Evolutionary conservation across 2,329 filamentous ascomycete genomes (phyloP), one percentile per base, ranked within the genome.

Genomic region (Bertia moriformis): DNA sequence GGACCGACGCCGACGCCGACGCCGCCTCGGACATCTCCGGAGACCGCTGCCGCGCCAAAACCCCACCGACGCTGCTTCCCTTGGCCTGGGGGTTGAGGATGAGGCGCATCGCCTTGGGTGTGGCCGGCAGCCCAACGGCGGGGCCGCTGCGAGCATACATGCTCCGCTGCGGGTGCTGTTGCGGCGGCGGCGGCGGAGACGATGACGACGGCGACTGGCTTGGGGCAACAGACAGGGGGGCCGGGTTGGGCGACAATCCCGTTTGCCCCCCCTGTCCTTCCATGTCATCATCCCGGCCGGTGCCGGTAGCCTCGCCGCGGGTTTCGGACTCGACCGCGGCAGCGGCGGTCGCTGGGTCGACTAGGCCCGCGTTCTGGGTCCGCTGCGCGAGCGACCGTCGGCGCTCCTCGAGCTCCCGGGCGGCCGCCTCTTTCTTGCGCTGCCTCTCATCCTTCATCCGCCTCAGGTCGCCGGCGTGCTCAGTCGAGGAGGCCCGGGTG

Each of bases 61-160:
- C 65, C 0, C 61, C 56, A 14, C 72, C 71, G 3, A 74, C 61
- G n/a, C 70, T 66, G 0, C 78, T 75, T 19, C 75, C 64, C 19
- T 60, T 62, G 32, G 67, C 62, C 42, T 78, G 70, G 2, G 66
- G 59, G 46, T 74, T 71, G 47, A 89, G 77, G 33, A 84, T 76
- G 1, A 93, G 76, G 15, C 83, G 75, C 87, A 95, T 93, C 1
- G 87, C 87, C 60, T 85, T 79, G 19, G 89, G 88, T 1, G 88
- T 95, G 2, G 87, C 85, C 13, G 89, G 87, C n/a, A 94, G 69
- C 1, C 87, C 88, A 39, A 89, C 70, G 4, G 72, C 68, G 1
- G 70, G 64, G 22, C 56, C 56, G 43, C 54, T 60, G 39, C 56
- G 57, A 13, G 64, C 63, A 44, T 67, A 68, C 54, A 71, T 69